phyloP scores from a whole-genome alignment of 2,329 filamentous ascomycete genomes.

The Arthrobotrys musiformis region DNA sequence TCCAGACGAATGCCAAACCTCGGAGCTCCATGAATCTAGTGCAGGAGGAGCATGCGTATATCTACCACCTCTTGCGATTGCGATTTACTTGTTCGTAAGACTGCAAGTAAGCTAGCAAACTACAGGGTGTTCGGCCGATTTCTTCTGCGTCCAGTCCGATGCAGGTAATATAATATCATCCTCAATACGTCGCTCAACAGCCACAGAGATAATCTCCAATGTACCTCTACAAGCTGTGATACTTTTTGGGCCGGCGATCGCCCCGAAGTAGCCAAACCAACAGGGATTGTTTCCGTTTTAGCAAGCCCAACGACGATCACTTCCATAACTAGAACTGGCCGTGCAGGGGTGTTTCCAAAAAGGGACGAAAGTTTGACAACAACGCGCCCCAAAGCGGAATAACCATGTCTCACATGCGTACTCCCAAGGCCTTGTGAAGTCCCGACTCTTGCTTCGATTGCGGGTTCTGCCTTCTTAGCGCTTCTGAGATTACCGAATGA shows the following conservation, averaged over 20 bases:
- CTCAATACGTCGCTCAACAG: background rate
- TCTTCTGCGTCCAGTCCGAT: too few species aligned
- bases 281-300: conserved; percentile 37
- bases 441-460: conserved; percentile 5
- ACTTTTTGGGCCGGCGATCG: conserved; percentile 45
- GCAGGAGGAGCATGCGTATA: background rate
- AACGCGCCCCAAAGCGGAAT: conserved; percentile 32
- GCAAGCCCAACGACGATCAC: conserved; percentile 25
- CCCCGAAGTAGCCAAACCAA: conserved; percentile 32
- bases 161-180: too few species aligned
- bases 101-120: background rate
- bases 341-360: conserved; percentile 35
- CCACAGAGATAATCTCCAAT: background rate
- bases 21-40: background rate
- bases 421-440: conserved; percentile 30
- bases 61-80: background rate
- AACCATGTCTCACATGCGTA: conserved; percentile 39
- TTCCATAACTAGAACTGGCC: conserved; percentile 8
- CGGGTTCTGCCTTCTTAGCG: conserved; percentile 11
- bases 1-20: too few species aligned
- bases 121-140: background rate
- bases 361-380: conserved; percentile 23
- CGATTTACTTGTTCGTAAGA: background rate
- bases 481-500: conserved; percentile 1
- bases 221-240: background rate